These are phyloP conservation scores for Kalmanozyma brasiliensis DNA, from an alignment of 1,284 basidiomycete genomes.

Conservation along the genomic window DNA sequence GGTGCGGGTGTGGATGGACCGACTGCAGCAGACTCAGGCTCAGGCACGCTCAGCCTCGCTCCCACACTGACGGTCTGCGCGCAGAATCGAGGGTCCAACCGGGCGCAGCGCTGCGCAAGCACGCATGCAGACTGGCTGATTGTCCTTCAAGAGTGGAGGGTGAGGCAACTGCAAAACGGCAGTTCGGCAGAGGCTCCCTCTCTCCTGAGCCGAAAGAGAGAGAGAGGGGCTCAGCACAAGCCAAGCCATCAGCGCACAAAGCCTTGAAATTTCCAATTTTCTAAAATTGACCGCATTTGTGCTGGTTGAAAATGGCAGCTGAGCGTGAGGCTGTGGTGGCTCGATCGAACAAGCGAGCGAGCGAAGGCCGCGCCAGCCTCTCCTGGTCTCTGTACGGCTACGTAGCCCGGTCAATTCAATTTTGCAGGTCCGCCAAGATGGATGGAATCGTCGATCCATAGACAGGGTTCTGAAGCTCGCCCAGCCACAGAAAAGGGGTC, in stretches of 20 bases:
- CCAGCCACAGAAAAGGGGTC: background rate
- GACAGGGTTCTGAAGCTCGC: background rate
- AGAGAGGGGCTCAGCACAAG: slow-evolving; percentile 10
- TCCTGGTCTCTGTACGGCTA: slow-evolving; percentile 1
- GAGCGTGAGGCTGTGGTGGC: slow-evolving; percentile 3
- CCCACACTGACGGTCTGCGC: slow-evolving; percentile 1
- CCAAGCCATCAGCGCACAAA: slow-evolving; percentile 5
- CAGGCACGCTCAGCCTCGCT: background rate
- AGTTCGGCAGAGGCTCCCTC: slow-evolving; percentile 12
- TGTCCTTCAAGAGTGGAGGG: slow-evolving; percentile 11
- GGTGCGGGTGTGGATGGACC: slow-evolving; percentile 12
- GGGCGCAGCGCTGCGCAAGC: slow-evolving; percentile 9
- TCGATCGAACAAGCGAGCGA: slow-evolving; percentile 16
- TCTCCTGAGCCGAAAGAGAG: background rate
- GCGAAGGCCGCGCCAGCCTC: slow-evolving; percentile 10
- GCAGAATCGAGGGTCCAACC: slow-evolving; percentile 8
- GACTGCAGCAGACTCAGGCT: no score
- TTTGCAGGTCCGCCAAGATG: background rate
- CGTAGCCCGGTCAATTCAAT: slow-evolving; percentile 4
- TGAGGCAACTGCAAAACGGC: slow-evolving; percentile 9
- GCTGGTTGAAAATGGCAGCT: background rate
- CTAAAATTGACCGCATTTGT: slow-evolving; percentile 23
- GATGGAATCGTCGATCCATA: slow-evolving; percentile 2
- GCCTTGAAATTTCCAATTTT: slow-evolving; percentile 2
- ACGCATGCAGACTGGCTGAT: slow-evolving; percentile 14